Base-by-base conservation (phyloP, 495 filamentous ascomycete species). In the Chaetomidium leptoderma region DNA sequence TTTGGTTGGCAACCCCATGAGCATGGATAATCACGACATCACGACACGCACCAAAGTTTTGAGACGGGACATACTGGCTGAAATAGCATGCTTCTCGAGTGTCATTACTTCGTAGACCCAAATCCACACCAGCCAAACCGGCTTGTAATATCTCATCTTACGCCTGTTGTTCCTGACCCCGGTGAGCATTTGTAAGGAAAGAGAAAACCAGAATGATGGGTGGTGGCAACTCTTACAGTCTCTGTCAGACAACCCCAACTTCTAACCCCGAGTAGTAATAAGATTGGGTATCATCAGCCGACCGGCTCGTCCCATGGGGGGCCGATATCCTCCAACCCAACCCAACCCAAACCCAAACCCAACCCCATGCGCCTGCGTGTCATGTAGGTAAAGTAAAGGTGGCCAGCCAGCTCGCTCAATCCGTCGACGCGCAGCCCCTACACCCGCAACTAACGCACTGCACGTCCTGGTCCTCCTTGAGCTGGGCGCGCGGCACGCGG, bases 381-480 rank as follows among this genome's bases (percentile, higher is more conserved):
- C n/a, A n/a, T n/a, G n/a, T n/a, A n/a, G n/a, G n/a, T n/a, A n/a
- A n/a, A n/a, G n/a, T n/a, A n/a, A n/a, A n/a, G n/a, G 6, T 16
- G 2, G n/a, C 9, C 23, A 5, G 21, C 47, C 26, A 30, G 8
- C n/a, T 27, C 55, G 8, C 45, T 68, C 60, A 96, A 66, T 97
- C 93, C 60, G 87, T 86, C 29, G 89, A 93, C 29, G 89, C 82
- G 70, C 93, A 98, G 0, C 93, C 93, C 55, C 88, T 78, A 67
- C 93, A 99, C 19, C 95, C 95, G 74, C 93, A 99, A 68, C 82
- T 92, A n/a, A 97, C 90, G 65, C 93, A 97, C 72, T 97, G 87
- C 24, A 97, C 85, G 30, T 83, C 86, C 70, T 96, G 88, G 37
- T 89, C 87, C 58, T 96, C 91, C 66, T 95, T 95, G 65, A 99